A percentile compares a stretch with the other conserved stretches of the same genome.
phyloP scores from a whole-genome alignment of 1,284 basidiomycete genomes.

The Xerocomus cyaneibrunnescens region DNA sequence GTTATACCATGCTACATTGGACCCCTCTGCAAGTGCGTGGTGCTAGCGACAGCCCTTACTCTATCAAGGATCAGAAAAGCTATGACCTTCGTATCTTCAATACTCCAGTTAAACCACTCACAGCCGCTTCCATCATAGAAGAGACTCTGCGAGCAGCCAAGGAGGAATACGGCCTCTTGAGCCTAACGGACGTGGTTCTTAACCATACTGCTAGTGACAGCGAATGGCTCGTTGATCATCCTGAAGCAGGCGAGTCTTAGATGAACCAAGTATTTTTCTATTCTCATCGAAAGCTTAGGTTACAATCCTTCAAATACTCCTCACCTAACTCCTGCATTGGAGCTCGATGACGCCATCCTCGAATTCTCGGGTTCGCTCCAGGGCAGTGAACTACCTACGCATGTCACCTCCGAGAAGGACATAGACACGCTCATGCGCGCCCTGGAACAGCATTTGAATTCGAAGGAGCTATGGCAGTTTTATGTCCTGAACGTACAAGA shows the following conservation, averaged over 20 bases:
- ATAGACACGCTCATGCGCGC: constrained; percentile 64
- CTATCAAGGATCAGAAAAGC: constrained; percentile 80
- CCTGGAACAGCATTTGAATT: constrained; percentile 61
- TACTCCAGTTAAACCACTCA: constrained; percentile 46
- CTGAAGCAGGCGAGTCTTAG: constrained; percentile 74
- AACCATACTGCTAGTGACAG: constrained; percentile 96
- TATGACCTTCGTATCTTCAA: constrained; percentile 79
- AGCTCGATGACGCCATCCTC: constrained; percentile 83
- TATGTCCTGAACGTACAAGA: constrained; percentile 78
- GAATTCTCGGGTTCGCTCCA: constrained; percentile 72
- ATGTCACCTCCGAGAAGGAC: constrained; percentile 64
- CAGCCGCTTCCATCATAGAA: constrained; percentile 56
- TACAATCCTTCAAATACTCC: constrained; percentile 89
- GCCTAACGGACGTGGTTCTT: constrained; percentile 90
- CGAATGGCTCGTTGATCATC: constrained; percentile 88
- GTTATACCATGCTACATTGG: constrained; percentile 97
- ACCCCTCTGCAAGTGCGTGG: constrained; percentile 91
- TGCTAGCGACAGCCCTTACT: constrained; percentile 87
- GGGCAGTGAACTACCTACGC: constrained; percentile 69
- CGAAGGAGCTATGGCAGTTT: constrained; percentile 84
- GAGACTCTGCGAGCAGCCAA: constrained; percentile 67
- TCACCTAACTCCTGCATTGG: constrained; percentile 84
- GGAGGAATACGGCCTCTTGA: constrained; percentile 84
- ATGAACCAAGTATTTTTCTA: neutral
- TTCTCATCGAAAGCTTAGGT: constrained; percentile 47